Conservation (phyloP, 345 rosid genomes). For the Trapa incisa region DNA sequence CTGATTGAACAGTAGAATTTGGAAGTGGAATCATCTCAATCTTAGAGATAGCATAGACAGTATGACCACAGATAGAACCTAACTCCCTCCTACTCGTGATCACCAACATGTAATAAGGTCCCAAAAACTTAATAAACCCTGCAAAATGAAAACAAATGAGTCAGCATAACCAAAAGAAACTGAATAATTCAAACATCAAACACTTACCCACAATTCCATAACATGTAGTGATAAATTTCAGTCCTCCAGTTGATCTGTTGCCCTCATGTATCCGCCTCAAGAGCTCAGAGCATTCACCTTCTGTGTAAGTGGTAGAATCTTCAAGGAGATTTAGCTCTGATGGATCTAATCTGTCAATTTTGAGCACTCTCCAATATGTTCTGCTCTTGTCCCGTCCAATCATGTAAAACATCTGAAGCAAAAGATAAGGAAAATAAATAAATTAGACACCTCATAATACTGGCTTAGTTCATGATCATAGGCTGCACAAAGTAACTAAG, state of each 20-base stretch:
- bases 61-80: slow-evolving; percentile 84
- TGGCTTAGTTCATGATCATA: too few species aligned
- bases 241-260: slow-evolving; percentile 81
- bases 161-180: background rate
- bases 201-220: slow-evolving; percentile 88
- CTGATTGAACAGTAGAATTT: slow-evolving; percentile 37
- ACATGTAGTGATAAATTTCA: slow-evolving; percentile 70
- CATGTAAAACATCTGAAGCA: slow-evolving; percentile 63
- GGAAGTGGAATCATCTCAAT: slow-evolving; percentile 71
- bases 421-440: slow-evolving; percentile 1
- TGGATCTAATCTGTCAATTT: slow-evolving; percentile 61
- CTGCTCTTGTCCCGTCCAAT: slow-evolving; percentile 60
- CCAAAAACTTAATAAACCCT: slow-evolving; percentile 92
- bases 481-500: too few species aligned
- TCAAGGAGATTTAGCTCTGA: slow-evolving; percentile 66
- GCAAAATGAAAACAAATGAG: slow-evolving; percentile 12
- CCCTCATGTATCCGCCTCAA: slow-evolving; percentile 87
- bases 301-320: slow-evolving; percentile 64
- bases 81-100: slow-evolving; percentile 81
- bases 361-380: slow-evolving; percentile 66
- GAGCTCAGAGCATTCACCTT: slow-evolving; percentile 60
- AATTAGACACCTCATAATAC: too few species aligned
- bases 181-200: background rate
- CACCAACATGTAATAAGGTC: slow-evolving; percentile 92
- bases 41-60: slow-evolving; percentile 65